These are phyloP conservation scores for Sporisorium graminicola DNA, from an alignment of 1,284 basidiomycete species.

Conservation along the genomic window DNA sequence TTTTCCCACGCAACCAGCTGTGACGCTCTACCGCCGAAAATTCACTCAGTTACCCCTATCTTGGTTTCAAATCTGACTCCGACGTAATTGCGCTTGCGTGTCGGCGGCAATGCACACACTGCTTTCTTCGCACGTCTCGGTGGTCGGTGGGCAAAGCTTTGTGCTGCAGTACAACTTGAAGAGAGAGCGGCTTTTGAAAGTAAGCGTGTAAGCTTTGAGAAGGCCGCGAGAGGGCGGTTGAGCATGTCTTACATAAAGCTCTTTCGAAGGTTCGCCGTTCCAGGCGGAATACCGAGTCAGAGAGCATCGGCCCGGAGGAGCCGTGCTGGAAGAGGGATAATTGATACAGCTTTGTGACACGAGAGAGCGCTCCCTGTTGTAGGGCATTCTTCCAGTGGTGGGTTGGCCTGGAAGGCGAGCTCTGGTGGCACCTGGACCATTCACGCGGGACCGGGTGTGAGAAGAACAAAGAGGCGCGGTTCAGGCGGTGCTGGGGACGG, in stretches of 20 bases:
- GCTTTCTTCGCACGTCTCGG: too few relatives aligned
- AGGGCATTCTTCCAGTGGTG: not conserved
- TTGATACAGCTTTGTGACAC: not conserved
- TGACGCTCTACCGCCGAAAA: too few relatives aligned
- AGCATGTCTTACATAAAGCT: constrained; percentile 15
- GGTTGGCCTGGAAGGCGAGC: too few relatives aligned
- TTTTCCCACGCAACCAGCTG: too few relatives aligned
- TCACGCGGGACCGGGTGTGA: too few relatives aligned
- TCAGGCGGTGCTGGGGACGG: too few relatives aligned
- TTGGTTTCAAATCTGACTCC: constrained; percentile 17
- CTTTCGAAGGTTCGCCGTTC: not conserved
- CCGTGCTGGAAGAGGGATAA: not conserved
- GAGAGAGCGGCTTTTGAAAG: constrained; percentile 19
- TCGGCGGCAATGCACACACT: constrained; percentile 3
- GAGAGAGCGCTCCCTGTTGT: too few relatives aligned
- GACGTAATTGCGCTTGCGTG: not conserved
- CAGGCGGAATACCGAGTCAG: too few relatives aligned
- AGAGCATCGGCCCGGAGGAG: not conserved
- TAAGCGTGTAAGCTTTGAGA: not conserved
- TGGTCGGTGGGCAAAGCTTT: not conserved
- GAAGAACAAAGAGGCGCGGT: too few relatives aligned
- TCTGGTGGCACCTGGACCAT: too few relatives aligned
- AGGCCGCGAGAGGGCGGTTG: not conserved
- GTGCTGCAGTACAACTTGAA: not conserved
- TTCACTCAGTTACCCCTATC: constrained; percentile 17